Evolutionary conservation across 2,329 filamentous ascomycete species (phyloP), one percentile per base, ranked within the genome.

Genomic region (Hypoxylon sp.): DNA sequence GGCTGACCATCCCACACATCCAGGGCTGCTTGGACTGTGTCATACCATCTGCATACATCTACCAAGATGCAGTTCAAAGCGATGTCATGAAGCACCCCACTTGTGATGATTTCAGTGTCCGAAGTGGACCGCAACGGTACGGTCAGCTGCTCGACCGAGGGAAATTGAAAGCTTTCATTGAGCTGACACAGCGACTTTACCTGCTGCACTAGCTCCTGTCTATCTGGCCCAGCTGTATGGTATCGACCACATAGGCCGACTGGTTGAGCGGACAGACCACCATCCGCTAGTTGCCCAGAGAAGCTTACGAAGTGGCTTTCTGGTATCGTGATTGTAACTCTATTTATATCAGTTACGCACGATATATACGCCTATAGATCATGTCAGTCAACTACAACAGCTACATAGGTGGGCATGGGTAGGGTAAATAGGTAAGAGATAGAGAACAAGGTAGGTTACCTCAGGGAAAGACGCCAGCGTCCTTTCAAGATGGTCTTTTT

Each of bases 241-340:
- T 59, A 65, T 51, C 54, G 44, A 5, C 62, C 62, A 10, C 39
- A 65, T 6, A 65, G 32, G 10, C 56, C 56, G 6, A 65, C 35
- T 2, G 56, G 56, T 8, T 65, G 57, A 21, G 51, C 62, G 2
- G 62, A 65, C 5, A 65, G 35, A 7, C 55, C 50, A 15, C 62
- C 55, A 21, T 65, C 55, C 15, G 55, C 32, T 10, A 65, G 29
- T 35, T 55, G 31, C 35, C 44, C 19, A 1, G 55, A 13, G 50
- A 65, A 65, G 24, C 17, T 48, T 2, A 42, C 39, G 24, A 60
- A 59, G 15, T 60, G 48, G 7, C 55, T 50, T 32, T 60, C 55
- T 13, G 55, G 50, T 59, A 65, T 60, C n/a, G 62, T 65, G 27
- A 65, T 46, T 13, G 62, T 65, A 10, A 65, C 55, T 44, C 55